These are phyloP conservation scores for Pyrenophora graminea DNA, from an alignment of 2,329 filamentous ascomycete species.

Conservation along the genomic window DNA sequence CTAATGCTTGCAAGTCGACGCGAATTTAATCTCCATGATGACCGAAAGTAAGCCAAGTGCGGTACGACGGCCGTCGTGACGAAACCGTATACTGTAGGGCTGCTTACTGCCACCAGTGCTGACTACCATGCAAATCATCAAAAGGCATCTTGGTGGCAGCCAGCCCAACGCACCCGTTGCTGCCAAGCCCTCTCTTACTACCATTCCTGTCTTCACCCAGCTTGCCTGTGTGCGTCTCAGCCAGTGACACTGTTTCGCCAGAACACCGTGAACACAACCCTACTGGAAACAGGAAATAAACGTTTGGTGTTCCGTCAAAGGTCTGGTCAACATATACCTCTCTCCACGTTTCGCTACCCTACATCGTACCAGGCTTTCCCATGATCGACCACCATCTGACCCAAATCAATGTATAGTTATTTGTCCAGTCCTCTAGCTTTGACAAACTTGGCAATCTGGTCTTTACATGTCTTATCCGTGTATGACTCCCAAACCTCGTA, in stretches of 20 bases:
- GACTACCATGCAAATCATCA: conserved; percentile 29
- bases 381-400: neutral
- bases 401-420: conserved; percentile 36
- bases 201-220: conserved; percentile 13
- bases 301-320: neutral
- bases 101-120: conserved; percentile 32
- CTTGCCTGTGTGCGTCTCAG: neutral
- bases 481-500: conserved; percentile 77
- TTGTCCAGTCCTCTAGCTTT: conserved; percentile 63
- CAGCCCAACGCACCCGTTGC: conserved; percentile 11
- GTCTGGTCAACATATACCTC: neutral
- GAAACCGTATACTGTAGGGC: conserved; percentile 12
- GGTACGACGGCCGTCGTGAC: conserved; percentile 3
- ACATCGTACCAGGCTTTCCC: too few species aligned
- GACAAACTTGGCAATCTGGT: conserved; percentile 65
- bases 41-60: conserved; percentile 19
- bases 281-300: conserved; percentile 1
- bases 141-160: conserved; percentile 8
- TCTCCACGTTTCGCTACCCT: neutral
- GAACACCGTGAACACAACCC: neutral
- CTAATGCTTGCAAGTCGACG: conserved; percentile 14
- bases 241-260: conserved; percentile 2
- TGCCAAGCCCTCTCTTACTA: conserved; percentile 6
- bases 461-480: conserved; percentile 67
- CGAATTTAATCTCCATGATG: conserved; percentile 26